Conservation (phyloP, 2,329 filamentous ascomycete genomes). For the Beauveria bassiana region DNA sequence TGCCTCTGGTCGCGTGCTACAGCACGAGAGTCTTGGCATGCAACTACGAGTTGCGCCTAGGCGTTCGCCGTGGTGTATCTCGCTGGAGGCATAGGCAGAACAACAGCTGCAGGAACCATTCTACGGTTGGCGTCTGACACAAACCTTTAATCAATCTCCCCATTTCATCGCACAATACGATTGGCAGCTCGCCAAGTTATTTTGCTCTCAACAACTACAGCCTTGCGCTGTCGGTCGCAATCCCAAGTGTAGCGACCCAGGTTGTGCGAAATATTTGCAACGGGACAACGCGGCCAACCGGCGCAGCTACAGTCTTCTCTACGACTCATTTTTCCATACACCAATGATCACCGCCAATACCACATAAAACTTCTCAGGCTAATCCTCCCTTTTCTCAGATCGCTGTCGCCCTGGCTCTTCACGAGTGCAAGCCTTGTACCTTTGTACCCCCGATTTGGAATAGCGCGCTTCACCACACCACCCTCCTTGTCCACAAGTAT, state of each 20-base stretch:
- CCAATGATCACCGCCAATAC: neutral
- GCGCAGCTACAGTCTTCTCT: neutral
- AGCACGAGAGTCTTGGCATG: neutral
- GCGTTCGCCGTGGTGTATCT: neutral
- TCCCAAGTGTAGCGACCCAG: neutral
- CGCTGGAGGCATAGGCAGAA: neutral
- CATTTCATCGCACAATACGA: neutral
- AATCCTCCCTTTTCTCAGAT: conserved; percentile 6
- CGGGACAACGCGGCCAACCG: no score
- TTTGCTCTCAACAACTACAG: neutral
- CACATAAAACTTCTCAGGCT: neutral
- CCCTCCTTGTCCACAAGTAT: neutral
- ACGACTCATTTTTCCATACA: neutral
- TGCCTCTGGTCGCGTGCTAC: neutral
- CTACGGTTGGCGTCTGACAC: neutral
- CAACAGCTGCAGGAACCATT: neutral
- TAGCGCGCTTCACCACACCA: neutral
- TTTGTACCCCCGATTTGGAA: neutral
- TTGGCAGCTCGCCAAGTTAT: neutral
- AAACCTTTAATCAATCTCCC: neutral
- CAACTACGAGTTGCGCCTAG: neutral
- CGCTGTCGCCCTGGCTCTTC: neutral
- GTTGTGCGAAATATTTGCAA: neutral
- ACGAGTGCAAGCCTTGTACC: neutral
- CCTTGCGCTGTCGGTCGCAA: neutral